phyloP scores from a whole-genome alignment of 2,329 filamentous ascomycete species.

The Cercospora beticola region DNA sequence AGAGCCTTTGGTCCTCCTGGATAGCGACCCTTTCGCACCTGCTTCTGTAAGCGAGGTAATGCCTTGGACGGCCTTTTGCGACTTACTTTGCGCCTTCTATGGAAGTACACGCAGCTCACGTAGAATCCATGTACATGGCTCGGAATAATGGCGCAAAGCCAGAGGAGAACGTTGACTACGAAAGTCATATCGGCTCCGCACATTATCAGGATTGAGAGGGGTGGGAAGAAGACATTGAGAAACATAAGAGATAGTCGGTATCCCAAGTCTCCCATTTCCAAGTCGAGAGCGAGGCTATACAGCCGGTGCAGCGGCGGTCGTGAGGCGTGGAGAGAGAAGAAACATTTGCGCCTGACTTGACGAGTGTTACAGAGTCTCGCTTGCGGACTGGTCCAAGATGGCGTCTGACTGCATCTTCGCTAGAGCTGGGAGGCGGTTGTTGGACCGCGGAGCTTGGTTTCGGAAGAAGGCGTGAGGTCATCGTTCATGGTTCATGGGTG shows the following conservation, averaged over 20 bases:
- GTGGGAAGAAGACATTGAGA: constrained; percentile 45
- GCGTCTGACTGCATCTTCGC: constrained; percentile 1
- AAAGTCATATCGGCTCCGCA: constrained; percentile 40
- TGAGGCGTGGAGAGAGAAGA: neutral
- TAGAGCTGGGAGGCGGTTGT: neutral
- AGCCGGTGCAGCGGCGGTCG: neutral
- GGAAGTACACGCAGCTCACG: constrained; percentile 43
- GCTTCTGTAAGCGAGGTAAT: constrained; percentile 3
- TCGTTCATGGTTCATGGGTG: neutral
- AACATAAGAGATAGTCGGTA: constrained; percentile 40
- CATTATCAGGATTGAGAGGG: constrained; percentile 40
- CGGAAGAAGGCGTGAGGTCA: neutral
- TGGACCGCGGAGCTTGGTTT: neutral
- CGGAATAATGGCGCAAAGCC: constrained; percentile 44
- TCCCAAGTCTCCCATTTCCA: constrained; percentile 16
- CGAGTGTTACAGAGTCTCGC: neutral
- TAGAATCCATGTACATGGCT: constrained; percentile 46
- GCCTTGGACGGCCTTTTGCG: neutral
- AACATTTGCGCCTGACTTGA: neutral
- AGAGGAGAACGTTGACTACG: constrained; percentile 42
- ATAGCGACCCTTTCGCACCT: constrained; percentile 41
- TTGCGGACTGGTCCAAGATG: neutral
- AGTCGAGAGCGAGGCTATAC: neutral
- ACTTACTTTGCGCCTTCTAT: constrained; percentile 38
- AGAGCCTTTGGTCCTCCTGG: constrained; percentile 40